Conservation (phyloP, 2,329 filamentous ascomycete species). For the Botrytis fabae region DNA sequence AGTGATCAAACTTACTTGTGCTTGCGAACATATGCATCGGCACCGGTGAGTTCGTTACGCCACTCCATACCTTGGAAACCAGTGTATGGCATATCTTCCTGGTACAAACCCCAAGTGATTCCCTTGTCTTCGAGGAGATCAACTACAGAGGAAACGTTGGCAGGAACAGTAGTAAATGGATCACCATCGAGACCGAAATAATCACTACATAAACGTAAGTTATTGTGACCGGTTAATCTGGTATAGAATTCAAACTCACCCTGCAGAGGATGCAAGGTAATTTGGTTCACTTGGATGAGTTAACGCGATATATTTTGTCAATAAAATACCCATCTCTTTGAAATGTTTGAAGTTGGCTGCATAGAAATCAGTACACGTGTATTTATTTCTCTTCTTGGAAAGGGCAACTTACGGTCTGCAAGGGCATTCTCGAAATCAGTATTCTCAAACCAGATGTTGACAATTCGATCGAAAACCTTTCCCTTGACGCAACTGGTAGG, state of each 20-base stretch:
- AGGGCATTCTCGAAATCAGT: slow-evolving; percentile 66
- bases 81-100: slow-evolving; percentile 74
- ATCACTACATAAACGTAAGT: slow-evolving; percentile 25
- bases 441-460: slow-evolving; percentile 77
- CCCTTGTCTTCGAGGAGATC: slow-evolving; percentile 66
- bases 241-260: slow-evolving; percentile 39
- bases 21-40: slow-evolving; percentile 80
- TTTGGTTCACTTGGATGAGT: slow-evolving; percentile 77
- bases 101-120: slow-evolving; percentile 71
- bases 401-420: slow-evolving; percentile 56
- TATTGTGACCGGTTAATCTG: background rate
- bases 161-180: slow-evolving; percentile 56
- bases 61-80: slow-evolving; percentile 68
- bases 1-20: slow-evolving; percentile 58
- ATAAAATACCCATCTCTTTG: slow-evolving; percentile 60
- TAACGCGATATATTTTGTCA: slow-evolving; percentile 60
- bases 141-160: slow-evolving; percentile 65
- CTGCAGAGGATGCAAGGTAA: slow-evolving; percentile 67
- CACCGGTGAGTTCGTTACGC: slow-evolving; percentile 63
- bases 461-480: slow-evolving; percentile 70
- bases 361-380: slow-evolving; percentile 39
- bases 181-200: slow-evolving; percentile 74
- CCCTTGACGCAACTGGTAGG: slow-evolving; percentile 67
- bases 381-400: background rate
- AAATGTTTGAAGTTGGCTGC: slow-evolving; percentile 57